Evolutionary conservation across 768 basidiomycete species (phyloP), one percentile per base, ranked within the genome.

Genomic region (Exidia glandulosa): DNA sequence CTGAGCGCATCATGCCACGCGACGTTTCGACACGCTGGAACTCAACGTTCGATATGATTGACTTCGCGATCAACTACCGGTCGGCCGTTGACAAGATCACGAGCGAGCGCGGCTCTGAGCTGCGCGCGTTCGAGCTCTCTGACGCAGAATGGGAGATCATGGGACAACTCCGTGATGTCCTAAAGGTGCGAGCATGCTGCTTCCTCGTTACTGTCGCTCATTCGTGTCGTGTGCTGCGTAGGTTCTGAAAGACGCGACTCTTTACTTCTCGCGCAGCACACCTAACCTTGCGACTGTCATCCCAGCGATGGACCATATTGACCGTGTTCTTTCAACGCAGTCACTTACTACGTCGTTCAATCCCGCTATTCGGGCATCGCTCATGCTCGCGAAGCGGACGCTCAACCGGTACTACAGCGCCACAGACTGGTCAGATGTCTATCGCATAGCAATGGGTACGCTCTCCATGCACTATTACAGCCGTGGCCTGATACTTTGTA

Each of bases 361-460:
- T 4, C 31, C 60, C 2, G 27, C 71, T 13, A 69, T 74, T 36
- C 62, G 61, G 32, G 68, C 67, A 0, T 68, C 74, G 0, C 47
- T 71, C 1, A 61, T 60, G 19, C 63, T 73, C 25, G 70, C 63
- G 19, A 72, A 73, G 59, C 60, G 63, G 32, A 70, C 69, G 1
- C 61, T 75, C 7, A 73, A 73, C 61, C 59, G 63, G 29, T 74
- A 74, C 61, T 76, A 75, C 59, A 25, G 56, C 10, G 48, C 58
- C 16, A 72, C 69, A 1, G 71, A 72, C 59, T 19, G 61, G 6
- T 71, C 70, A 2, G 63, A 72, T 6, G 63, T 70, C 2, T 75
- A 70, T 60, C 57, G 66, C 2, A 69, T 74, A 60, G 71, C 71
- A 0, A 71, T 74, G 67, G 60, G 72, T 74, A 66, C 27, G 68